Evolutionary conservation across 306 rosid genomes (phyloP), one percentile per base, ranked within the genome.

Genomic region (Purshia tridentata): DNA sequence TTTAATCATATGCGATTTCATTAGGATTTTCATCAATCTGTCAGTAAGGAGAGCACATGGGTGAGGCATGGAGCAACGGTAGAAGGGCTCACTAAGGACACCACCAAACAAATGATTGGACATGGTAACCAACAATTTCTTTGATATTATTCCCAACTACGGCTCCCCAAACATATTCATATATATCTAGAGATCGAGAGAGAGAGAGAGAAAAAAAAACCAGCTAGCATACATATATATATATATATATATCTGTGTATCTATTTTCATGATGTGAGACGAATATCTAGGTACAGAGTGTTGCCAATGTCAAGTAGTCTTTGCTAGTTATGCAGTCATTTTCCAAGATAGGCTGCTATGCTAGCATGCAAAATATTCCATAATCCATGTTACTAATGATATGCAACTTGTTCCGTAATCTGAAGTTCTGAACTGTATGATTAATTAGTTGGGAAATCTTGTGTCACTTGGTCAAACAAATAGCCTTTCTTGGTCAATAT

Each of bases 41-140:
- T 42, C 68, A 74, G 77, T 80, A 50, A n/a, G 73, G 81, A 29
- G 81, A 22, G 81, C 97, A 88, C 90, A 85, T 88, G 93, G 86
- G 86, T 53, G 79, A 74, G 83, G 78, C 77, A 77, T 83, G 83
- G 82, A 76, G 19, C 52, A 35, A 68, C 63, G 52, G 69, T 50
- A 62, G 45, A 70, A 74, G 76, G 73, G 51, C 46, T 60, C 74
- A 51, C 79, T 71, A 52, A 67, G 59, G 93, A 92, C 90, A 83
- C 74, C 83, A 82, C 90, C 96, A 72, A 88, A 85, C 91, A 77
- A 56, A 86, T 90, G 74, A 87, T 88, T 86, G 84, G 79, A 81
- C 76, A 87, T 83, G 91, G 83, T 72, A 72, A 80, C 69, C 56
- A 22, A 81, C 78, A 68, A 75, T 81, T 81, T 49, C 41, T 79